These are phyloP conservation scores for Brassica juncea DNA, from an alignment of 345 rosid species.

Conservation along the genomic window DNA sequence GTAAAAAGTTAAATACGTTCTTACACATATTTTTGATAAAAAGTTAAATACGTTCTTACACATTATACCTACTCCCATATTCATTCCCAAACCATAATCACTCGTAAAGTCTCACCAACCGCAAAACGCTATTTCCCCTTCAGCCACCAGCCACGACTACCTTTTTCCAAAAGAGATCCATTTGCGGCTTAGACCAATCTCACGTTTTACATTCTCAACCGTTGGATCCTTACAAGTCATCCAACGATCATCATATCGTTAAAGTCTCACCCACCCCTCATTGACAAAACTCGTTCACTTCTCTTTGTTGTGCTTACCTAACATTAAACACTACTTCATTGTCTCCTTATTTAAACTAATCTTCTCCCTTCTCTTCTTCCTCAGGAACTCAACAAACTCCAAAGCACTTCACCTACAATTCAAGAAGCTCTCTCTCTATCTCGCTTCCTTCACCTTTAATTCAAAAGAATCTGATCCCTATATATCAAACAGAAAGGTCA, in stretches of 20 bases:
- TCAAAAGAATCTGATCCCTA: slow-evolving; percentile 26
- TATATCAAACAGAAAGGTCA: not conserved
- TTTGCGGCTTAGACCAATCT: slow-evolving; percentile 31
- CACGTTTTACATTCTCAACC: slow-evolving; percentile 31
- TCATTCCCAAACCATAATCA: slow-evolving; percentile 19
- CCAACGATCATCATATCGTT: slow-evolving; percentile 30
- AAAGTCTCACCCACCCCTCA: slow-evolving; percentile 41
- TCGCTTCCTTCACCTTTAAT: slow-evolving; percentile 11
- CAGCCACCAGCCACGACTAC: slow-evolving; percentile 37
- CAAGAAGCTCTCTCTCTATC: slow-evolving; percentile 15
- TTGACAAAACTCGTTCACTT: slow-evolving; percentile 2
- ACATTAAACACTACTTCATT: slow-evolving; percentile 30
- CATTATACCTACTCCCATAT: slow-evolving; percentile 26
- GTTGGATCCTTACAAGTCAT: slow-evolving; percentile 17
- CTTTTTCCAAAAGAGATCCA: not conserved
- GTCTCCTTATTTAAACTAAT: slow-evolving; percentile 34
- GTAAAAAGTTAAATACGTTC: not conserved
- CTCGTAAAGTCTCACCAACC: slow-evolving; percentile 36
- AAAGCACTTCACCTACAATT: slow-evolving; percentile 13
- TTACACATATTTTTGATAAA: not conserved
- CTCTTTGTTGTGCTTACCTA: slow-evolving; percentile 34
- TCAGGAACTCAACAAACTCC: slow-evolving; percentile 14
- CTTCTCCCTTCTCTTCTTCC: slow-evolving; percentile 35
- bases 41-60: not conserved
- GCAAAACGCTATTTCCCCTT: slow-evolving; percentile 27